Evolutionary conservation across 202 grass and related monocot species (phyloP).

Genomic region (Elaeis oleifera): DNA sequence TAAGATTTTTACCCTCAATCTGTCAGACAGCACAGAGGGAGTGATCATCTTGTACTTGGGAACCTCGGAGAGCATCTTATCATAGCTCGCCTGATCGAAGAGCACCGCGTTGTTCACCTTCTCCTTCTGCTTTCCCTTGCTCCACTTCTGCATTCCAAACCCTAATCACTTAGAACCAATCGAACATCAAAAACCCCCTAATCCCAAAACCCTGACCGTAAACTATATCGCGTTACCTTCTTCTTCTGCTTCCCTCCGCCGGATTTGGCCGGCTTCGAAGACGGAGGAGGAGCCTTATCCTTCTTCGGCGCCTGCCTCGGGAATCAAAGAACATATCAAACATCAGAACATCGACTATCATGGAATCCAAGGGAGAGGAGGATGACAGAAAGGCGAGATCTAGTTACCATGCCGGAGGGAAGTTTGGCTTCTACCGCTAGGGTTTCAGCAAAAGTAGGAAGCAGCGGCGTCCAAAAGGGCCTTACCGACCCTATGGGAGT

Average conservation of each 20-base stretch:
- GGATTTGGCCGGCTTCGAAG: conserved; percentile 28
- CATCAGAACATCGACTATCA: background rate
- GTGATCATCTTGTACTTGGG: conserved; percentile 32
- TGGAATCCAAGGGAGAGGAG: background rate
- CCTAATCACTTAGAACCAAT: background rate
- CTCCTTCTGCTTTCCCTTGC: conserved; percentile 37
- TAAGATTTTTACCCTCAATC: conserved; percentile 18
- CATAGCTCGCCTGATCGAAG: conserved; percentile 24
- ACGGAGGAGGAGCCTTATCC: conserved; percentile 25
- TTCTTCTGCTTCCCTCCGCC: conserved; percentile 33
- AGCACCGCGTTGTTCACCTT: conserved; percentile 30
- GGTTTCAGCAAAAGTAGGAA: too few relatives aligned
- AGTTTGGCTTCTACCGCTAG: too few relatives aligned
- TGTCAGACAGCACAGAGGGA: conserved; percentile 25
- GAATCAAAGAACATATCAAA: background rate
- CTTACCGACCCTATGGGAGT: too few relatives aligned
- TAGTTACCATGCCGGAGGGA: background rate
- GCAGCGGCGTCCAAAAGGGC: too few relatives aligned
- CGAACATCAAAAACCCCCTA: background rate
- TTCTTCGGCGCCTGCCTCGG: conserved; percentile 24
- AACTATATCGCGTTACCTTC: conserved; percentile 12
- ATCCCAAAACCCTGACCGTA: background rate
- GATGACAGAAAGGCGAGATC: background rate
- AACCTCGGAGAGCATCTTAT: conserved; percentile 29
- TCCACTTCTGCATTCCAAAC: conserved; percentile 29